Evolutionary conservation across 129 eudicot genomes (phyloP), one percentile per base, ranked within the genome.

Genomic region (Pseudognaphalium luteoalbum): DNA sequence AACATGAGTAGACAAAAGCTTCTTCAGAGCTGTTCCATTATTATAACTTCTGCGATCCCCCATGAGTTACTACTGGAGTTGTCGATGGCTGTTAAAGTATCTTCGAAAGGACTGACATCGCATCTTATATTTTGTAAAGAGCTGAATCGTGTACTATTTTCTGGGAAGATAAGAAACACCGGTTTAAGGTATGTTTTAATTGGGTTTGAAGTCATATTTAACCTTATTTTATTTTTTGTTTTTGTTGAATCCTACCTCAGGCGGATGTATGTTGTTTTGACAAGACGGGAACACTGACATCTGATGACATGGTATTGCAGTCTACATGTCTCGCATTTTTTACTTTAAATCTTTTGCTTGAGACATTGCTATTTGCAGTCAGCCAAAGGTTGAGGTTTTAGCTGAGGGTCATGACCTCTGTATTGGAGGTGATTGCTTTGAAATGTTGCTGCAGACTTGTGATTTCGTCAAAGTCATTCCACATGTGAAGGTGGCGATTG

Each of bases 251-350:
- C 9, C 0, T 68, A 81, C 62, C 69, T 72, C 88, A 91, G 98
- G 98, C 91, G 79, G 98, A 94, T 81, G 91, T 94, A 72, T 94
- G 97, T 62, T 94, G 98, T 79, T 94, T 94, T 69, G 97, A 94
- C 83, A 94, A 94, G 83, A 94, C 96, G 17, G 98, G 98, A 54
- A 94, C 98, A 22, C 82, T 91, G 58, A 91, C 98, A 63, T 94
- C 98, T 67, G 98, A 91, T 91, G 98, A 94, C 90, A 91, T 93
- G 97, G 98, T 93, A 81, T 39, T 78, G 30, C 63, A 30, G 28
- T 6, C 74, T 73, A 37, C 73, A 35, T 74, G 3, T 74, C 17
- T 17, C 12, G n/a, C n/a, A n/a, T n/a, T n/a, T n/a, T n/a, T n/a
- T n/a, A n/a, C n/a, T n/a, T n/a, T n/a, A n/a, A n/a, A n/a, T n/a